Evolutionary conservation across 1,284 basidiomycete species (phyloP).

Genomic region (Leucoagaricus sp.): DNA sequence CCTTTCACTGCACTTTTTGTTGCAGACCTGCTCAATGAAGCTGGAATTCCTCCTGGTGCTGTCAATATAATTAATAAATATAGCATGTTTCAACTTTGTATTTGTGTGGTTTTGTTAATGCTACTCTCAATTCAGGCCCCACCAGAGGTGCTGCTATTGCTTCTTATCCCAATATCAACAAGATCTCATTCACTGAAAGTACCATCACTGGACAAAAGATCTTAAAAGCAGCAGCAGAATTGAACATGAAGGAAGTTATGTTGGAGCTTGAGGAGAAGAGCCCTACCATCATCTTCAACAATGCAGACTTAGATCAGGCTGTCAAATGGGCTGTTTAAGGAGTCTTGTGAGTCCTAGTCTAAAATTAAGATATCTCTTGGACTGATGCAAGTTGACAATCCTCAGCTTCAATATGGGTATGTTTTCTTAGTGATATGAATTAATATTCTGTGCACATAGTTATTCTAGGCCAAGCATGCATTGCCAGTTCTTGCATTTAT

Average conservation of each 20-base stretch:
- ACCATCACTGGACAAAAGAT: constrained; percentile 80
- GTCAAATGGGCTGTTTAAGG: constrained; percentile 78
- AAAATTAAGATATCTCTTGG: background rate
- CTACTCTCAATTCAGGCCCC: constrained; percentile 43
- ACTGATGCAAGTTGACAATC: background rate
- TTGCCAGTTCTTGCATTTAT: constrained; percentile 82
- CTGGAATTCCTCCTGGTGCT: constrained; percentile 68
- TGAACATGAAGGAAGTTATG: constrained; percentile 82
- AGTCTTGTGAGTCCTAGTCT: constrained; percentile 63
- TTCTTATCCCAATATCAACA: constrained; percentile 59
- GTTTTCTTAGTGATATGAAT: constrained; percentile 30
- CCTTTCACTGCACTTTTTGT: constrained; percentile 75
- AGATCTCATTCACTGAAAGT: constrained; percentile 66
- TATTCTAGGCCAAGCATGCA: constrained; percentile 62
- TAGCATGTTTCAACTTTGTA: constrained; percentile 27
- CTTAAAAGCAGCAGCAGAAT: constrained; percentile 72
- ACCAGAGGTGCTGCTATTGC: constrained; percentile 63
- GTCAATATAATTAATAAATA: constrained; percentile 80
- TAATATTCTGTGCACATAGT: constrained; percentile 18
- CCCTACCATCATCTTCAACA: constrained; percentile 77
- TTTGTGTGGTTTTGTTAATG: background rate
- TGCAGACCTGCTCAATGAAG: constrained; percentile 46
- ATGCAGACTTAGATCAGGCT: constrained; percentile 76
- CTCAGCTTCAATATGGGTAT: constrained; percentile 29
- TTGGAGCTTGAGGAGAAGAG: constrained; percentile 88